Evolutionary conservation across 2,329 filamentous ascomycete species (phyloP).

Genomic region (Neofusicoccum parvum): DNA sequence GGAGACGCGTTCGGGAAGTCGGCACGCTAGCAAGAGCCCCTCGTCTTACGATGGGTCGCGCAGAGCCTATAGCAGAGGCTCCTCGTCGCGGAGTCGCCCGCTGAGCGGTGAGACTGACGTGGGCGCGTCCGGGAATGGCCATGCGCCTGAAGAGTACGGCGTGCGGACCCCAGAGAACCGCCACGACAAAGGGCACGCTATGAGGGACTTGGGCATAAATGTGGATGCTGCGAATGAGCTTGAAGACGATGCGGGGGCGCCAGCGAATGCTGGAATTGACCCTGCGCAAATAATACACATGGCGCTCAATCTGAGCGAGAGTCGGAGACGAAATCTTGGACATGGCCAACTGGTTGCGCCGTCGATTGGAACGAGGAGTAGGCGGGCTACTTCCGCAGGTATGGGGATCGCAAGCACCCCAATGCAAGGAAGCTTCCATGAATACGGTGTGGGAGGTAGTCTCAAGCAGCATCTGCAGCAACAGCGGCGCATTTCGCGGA

Average conservation of each 20-base stretch:
- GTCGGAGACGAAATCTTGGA: slow-evolving; percentile 65
- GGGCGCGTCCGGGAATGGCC: background rate
- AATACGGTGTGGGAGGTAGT: slow-evolving; percentile 56
- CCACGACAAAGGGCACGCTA: background rate
- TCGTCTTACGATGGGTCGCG: slow-evolving; percentile 28
- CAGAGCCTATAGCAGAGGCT: slow-evolving; percentile 26
- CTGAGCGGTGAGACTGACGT: slow-evolving; percentile 9
- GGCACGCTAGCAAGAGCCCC: slow-evolving; percentile 26
- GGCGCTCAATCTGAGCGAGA: slow-evolving; percentile 86
- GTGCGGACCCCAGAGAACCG: slow-evolving; percentile 16
- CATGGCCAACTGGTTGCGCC: slow-evolving; percentile 56
- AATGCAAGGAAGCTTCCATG: slow-evolving; percentile 41
- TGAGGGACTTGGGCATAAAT: background rate
- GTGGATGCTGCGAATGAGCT: slow-evolving; percentile 21
- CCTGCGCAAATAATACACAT: slow-evolving; percentile 90
- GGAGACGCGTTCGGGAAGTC: slow-evolving; percentile 36
- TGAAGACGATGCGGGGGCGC: slow-evolving; percentile 21
- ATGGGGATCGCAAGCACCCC: slow-evolving; percentile 30
- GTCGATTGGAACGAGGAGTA: slow-evolving; percentile 53
- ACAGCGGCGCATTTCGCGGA: slow-evolving; percentile 65
- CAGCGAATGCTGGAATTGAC: slow-evolving; percentile 65
- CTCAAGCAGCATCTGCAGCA: slow-evolving; percentile 72
- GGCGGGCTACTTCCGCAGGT: slow-evolving; percentile 45
- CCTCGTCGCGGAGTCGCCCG: slow-evolving; percentile 25
- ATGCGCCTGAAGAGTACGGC: background rate